Percentiles rank a stretch among this genome's conserved stretches.
Evolutionary conservation across 805 yeast species (phyloP).

Genomic region (Starmerella davenportii): DNA sequence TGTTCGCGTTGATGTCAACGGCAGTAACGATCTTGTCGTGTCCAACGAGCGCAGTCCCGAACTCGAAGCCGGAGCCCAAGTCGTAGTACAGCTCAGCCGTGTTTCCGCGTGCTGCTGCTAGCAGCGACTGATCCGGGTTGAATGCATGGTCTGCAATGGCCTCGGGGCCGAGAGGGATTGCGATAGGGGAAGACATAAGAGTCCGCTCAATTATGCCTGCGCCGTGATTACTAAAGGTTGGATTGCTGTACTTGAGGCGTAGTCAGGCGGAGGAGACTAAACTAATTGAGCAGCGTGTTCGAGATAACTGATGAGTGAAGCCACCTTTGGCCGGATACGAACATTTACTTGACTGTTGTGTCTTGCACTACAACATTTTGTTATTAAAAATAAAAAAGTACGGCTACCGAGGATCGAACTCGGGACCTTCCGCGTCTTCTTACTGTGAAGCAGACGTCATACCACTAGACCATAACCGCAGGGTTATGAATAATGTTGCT

Average conservation of each 20-base stretch:
- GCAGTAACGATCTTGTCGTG: conserved; percentile 81
- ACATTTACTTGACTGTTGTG: no score
- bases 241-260: no score
- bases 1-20: conserved; percentile 64
- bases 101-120: conserved; percentile 71
- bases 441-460: conserved; percentile 15
- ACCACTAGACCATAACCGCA: conserved; percentile 18
- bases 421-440: conserved; percentile 17
- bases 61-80: conserved; percentile 32
- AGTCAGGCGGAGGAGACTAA: no score
- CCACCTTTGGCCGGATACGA: no score
- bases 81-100: conserved; percentile 58
- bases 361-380: no score
- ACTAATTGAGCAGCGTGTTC: no score
- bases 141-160: conserved; percentile 88
- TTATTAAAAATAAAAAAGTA: conserved; percentile 9
- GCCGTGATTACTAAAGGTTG: neutral
- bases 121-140: conserved; percentile 41
- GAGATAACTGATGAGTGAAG: no score
- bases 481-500: neutral
- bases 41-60: conserved; percentile 38
- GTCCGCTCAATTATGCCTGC: conserved; percentile 14
- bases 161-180: conserved; percentile 52
- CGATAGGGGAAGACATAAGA: conserved; percentile 13
- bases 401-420: conserved; percentile 17